Evolutionary conservation across 306 rosid genomes (phyloP).

Genomic region (Gleditsia sinensis): DNA sequence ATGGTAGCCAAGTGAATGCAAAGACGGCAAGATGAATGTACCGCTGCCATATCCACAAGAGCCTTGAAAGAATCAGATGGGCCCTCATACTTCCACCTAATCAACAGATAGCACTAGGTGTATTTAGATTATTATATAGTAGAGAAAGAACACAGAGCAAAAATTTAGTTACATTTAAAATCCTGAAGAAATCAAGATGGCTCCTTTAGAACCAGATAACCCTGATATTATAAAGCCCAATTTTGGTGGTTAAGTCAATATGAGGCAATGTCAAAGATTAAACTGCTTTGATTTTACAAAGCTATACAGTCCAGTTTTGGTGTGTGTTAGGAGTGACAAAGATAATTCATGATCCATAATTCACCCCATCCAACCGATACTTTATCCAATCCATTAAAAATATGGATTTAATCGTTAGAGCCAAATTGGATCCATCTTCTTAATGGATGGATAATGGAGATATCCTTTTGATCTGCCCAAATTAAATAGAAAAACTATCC

Average conservation of each 20-base stretch:
- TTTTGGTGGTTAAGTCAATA: neutral
- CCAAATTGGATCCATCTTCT: neutral
- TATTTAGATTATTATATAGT: conserved; percentile 14
- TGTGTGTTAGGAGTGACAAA: neutral
- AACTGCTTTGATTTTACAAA: neutral
- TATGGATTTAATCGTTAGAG: neutral
- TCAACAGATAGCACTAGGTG: conserved; percentile 28
- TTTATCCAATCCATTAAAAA: too few relatives aligned
- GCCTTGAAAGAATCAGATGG: conserved; percentile 81
- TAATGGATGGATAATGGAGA: neutral
- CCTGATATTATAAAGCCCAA: neutral
- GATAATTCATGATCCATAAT: neutral
- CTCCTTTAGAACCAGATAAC: neutral
- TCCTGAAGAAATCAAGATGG: neutral
- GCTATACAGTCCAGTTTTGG: neutral
- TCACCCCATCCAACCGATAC: neutral
- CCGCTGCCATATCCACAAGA: conserved; percentile 80
- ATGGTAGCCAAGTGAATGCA: conserved; percentile 81
- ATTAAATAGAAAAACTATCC: too few relatives aligned
- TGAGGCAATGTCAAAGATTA: neutral
- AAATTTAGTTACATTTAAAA: conserved; percentile 21
- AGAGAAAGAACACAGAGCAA: conserved; percentile 13
- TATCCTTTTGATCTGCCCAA: neutral
- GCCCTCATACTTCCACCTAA: conserved; percentile 96
- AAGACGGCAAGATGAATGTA: conserved; percentile 79